A percentile compares a stretch with the other conserved stretches of the same genome.
Evolutionary conservation across 176 grass and related monocot species (phyloP).

Genomic region (Saccharum spontaneum): DNA sequence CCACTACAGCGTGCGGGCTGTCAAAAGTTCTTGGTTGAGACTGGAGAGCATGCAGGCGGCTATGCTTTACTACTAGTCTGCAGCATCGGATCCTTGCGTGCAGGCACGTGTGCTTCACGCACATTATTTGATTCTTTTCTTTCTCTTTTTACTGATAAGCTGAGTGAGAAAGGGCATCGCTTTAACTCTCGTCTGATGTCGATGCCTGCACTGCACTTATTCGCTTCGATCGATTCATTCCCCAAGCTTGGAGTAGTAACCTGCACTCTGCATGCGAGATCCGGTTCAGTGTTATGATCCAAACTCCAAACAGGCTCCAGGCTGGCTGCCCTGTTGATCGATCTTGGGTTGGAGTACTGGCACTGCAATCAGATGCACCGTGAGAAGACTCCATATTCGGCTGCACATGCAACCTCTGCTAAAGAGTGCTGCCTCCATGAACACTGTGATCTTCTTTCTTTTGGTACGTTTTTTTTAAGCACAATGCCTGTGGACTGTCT

Average conservation of each 20-base stretch:
- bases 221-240: neutral
- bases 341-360: neutral
- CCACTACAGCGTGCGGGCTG: neutral
- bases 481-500: too few relatives aligned
- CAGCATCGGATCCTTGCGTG: slow-evolving; percentile 8
- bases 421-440: neutral
- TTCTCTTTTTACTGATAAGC: neutral
- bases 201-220: neutral
- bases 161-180: neutral
- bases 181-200: neutral
- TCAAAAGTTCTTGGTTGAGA: neutral
- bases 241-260: neutral
- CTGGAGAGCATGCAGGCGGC: neutral
- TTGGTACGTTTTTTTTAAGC: too few relatives aligned
- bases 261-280: neutral
- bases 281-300: neutral
- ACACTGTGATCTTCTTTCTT: neutral
- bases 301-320: too few relatives aligned
- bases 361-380: neutral
- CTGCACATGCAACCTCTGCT: neutral
- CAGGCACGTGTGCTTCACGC: neutral
- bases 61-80: neutral
- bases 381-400: neutral
- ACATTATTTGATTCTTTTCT: neutral
- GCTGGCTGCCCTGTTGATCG: too few relatives aligned